Evolutionary conservation across 495 filamentous ascomycete species (phyloP), one percentile per base, ranked within the genome.

Genomic region (Neurospora tetraspora): DNA sequence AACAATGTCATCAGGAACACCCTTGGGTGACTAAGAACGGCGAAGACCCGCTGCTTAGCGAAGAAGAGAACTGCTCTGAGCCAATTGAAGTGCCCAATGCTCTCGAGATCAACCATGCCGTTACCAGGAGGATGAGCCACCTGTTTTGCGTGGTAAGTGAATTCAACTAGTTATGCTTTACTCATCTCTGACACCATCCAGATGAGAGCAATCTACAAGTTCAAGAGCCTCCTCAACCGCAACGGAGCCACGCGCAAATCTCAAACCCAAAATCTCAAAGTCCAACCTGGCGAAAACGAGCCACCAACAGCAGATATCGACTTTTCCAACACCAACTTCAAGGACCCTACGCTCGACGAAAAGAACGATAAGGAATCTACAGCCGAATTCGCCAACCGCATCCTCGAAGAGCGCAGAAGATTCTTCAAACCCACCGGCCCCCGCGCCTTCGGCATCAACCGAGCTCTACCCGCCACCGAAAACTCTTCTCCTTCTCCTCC

Each of bases 121-220:
- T 99, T 71, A 98, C 96, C 1, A 87, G 86, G 10, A 96, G 92
- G 74, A 92, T 99, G 84, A 89, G 87, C 69, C 90, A 94, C 75
- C 84, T 98, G 5, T 82, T 98, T 72, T 91, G 90, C 34, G 91
- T 99, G 74, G 94, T 97, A 88, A 78, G 92, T 82, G 34, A 39
- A 16, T 37, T 27, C 2, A 34, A 36, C 42, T 27, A 23, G 40
- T 23, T 31, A 53, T 9, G 14, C 9, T n/a, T 20, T 16, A 16
- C 20, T n/a, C n/a, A n/a, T n/a, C 14, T 68, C 71, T 74, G 72
- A 78, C 79, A 45, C 75, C 40, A 18, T 18, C 18, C 77, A 97
- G 93, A 92, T 99, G 86, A 96, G 91, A 90, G 96, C 95, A 10
- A 95, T 96, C 40, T 89, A 89, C 71, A 92, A 91, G 70, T 97